Percentiles rank a stretch among this genome's conserved stretches.
phyloP scores from a whole-genome alignment of 331 rosid genomes.

The Rhamnella rubrinervis region DNA sequence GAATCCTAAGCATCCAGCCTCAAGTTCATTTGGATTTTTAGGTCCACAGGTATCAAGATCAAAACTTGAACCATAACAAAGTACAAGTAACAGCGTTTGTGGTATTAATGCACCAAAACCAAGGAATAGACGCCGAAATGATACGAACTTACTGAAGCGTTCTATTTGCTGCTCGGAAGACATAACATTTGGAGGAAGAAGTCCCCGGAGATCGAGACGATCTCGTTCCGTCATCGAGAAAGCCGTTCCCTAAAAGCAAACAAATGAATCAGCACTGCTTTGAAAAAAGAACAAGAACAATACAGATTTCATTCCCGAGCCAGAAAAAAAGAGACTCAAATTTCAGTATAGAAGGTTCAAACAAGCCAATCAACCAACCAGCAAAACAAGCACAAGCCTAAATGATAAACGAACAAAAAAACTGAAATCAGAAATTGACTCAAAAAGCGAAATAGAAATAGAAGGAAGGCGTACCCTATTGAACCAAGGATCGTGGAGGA shows the following conservation, averaged over 20 bases:
- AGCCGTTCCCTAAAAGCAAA: slow-evolving; percentile 72
- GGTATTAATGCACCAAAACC: neutral
- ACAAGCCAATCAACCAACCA: too few relatives aligned
- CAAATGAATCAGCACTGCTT: neutral
- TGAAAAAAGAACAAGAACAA: neutral
- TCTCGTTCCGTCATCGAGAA: slow-evolving; percentile 95
- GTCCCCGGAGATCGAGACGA: slow-evolving; percentile 97
- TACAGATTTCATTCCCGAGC: neutral
- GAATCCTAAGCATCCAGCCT: too few relatives aligned
- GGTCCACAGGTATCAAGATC: too few relatives aligned
- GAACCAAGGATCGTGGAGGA: slow-evolving; percentile 99
- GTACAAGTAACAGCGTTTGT: too few relatives aligned
- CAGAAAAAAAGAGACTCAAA: neutral
- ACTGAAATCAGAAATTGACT: neutral
- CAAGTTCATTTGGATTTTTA: too few relatives aligned
- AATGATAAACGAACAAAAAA: too few relatives aligned
- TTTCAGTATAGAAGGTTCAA: too few relatives aligned
- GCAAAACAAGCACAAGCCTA: too few relatives aligned
- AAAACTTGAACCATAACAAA: too few relatives aligned
- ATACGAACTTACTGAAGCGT: slow-evolving; percentile 74
- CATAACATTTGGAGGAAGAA: slow-evolving; percentile 97
- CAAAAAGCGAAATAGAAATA: neutral
- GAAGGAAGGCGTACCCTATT: slow-evolving; percentile 51
- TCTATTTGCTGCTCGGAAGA: slow-evolving; percentile 82
- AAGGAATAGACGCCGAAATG: neutral